These are phyloP conservation scores for Phytophthora brassicae DNA, from an alignment of 352 stramenopile species.

Conservation along the genomic window DNA sequence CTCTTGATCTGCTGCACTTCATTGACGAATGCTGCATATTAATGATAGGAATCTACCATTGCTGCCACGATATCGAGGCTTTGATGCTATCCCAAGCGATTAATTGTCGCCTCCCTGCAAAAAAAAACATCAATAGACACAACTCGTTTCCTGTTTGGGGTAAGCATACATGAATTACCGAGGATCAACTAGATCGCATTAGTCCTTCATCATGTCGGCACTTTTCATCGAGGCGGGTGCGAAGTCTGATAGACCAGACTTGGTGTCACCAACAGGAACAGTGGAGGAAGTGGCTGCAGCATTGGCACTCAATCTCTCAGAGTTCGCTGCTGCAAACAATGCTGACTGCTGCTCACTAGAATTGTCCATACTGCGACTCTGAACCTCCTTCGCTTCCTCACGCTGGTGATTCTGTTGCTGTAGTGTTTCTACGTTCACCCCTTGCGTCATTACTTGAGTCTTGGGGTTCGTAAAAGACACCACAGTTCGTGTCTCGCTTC, in stretches of 20 bases:
- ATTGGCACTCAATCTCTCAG: slow-evolving; percentile 11
- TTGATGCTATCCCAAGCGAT: slow-evolving; percentile 20
- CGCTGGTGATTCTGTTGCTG: slow-evolving; percentile 11
- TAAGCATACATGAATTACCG: slow-evolving; percentile 36
- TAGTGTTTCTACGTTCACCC: slow-evolving; percentile 10
- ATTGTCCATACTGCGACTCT: slow-evolving; percentile 1
- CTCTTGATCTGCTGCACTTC: slow-evolving; percentile 2
- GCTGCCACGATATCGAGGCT: slow-evolving; percentile 33
- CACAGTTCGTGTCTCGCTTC: not conserved
- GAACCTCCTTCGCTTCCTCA: slow-evolving; percentile 3
- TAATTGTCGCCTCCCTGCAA: not conserved
- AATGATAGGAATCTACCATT: slow-evolving; percentile 31
- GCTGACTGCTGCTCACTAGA: not conserved
- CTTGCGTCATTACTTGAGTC: slow-evolving; percentile 1
- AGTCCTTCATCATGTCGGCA: slow-evolving; percentile 26
- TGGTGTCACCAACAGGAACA: slow-evolving; percentile 8
- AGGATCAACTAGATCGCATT: slow-evolving; percentile 21
- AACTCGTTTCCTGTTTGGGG: slow-evolving; percentile 8
- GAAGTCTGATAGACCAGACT: slow-evolving; percentile 3
- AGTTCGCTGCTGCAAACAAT: slow-evolving; percentile 9
- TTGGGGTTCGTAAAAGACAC: slow-evolving; percentile 1
- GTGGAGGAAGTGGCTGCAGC: not conserved
- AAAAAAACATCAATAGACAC: not conserved
- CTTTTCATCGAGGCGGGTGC: slow-evolving; percentile 15
- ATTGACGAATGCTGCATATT: slow-evolving; percentile 5